Base-by-base conservation (phyloP, 2,329 filamentous ascomycete genomes). In the Cladosporium oxysporum region DNA sequence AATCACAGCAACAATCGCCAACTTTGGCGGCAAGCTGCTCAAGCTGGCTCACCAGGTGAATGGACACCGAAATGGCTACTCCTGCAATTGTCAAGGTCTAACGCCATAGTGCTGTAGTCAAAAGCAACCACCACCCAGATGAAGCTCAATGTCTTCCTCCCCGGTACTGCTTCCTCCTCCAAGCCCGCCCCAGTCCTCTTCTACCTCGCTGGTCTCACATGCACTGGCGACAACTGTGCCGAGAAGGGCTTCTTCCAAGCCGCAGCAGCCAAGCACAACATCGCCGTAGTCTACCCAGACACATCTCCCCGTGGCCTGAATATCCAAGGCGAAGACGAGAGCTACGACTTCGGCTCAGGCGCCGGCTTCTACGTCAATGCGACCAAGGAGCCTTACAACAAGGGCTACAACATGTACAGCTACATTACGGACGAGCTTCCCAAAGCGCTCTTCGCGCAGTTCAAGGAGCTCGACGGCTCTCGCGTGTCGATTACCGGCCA, bases 291-390 rank as follows among this genome's bases (percentile, higher is more conserved):
- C 63, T 98, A 93, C 81, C 95, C 95, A 1, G 95, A 99, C 82
- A 99, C 95, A 26, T 96, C 91, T 66, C 95, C 95, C 66, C 88
- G 89, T 65, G 94, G 94, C 1, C 85, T 95, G 58, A 83, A 88
- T 72, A 89, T 96, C 68, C 82, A 89, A 35, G 93, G 92, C 74
- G 93, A 98, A 83, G 88, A 96, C 74, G 94, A 96, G 70, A 79
- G 85, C 58, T 99, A 89, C 79, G 95, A 99, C 80, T 98, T 99
- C 77, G 95, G 95, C 73, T 88, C 87, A 69, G 94, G 91, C 5
- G 95, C 95, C 0, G 92, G 92, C 64, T 99, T 99, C 85, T 99
- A 99, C 83, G 82, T 99, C 71, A 90, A 99, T 78, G 93, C 94
- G 11, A 91, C 88, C 5, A 84, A 83, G 70, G 84, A 86, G 33